Percentiles rank a stretch among this genome's conserved stretches.
phyloP scores from a whole-genome alignment of 2,329 filamentous ascomycete genomes.

The Penicillium sp. region DNA sequence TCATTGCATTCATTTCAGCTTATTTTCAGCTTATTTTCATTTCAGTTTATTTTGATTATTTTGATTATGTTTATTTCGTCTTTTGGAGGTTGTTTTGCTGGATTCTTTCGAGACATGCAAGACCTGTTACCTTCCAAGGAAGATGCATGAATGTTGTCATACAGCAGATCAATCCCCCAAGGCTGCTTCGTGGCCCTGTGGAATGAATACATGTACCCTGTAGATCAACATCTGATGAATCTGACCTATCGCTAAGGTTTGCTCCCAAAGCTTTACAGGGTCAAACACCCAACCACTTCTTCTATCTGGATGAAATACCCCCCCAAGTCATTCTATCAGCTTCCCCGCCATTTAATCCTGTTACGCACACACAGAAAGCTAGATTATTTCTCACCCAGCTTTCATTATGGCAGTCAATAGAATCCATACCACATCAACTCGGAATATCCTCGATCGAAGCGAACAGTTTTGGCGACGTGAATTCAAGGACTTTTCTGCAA shows the following conservation, averaged over 20 bases:
- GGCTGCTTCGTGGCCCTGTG: background rate
- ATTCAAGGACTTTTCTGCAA: background rate
- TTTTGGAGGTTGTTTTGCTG: too few species aligned
- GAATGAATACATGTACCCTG: background rate
- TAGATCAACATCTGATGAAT: background rate
- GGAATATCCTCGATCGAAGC: background rate
- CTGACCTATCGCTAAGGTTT: background rate
- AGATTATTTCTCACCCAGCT: background rate
- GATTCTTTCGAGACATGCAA: background rate
- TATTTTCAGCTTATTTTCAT: too few species aligned
- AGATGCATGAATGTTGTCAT: background rate
- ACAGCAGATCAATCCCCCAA: background rate
- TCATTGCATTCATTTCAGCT: background rate
- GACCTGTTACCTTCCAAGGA: background rate
- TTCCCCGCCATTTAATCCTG: background rate
- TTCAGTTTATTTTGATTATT: too few species aligned
- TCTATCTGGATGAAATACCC: background rate
- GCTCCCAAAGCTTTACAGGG: background rate
- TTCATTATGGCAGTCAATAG: background rate
- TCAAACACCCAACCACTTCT: background rate
- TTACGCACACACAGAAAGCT: background rate
- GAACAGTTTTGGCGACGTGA: background rate
- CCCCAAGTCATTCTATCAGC: background rate
- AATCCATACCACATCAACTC: background rate
- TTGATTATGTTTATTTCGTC: too few species aligned